Evolutionary conservation across 2,329 filamentous ascomycete genomes (phyloP).

Genomic region (Sporothrix protearum): DNA sequence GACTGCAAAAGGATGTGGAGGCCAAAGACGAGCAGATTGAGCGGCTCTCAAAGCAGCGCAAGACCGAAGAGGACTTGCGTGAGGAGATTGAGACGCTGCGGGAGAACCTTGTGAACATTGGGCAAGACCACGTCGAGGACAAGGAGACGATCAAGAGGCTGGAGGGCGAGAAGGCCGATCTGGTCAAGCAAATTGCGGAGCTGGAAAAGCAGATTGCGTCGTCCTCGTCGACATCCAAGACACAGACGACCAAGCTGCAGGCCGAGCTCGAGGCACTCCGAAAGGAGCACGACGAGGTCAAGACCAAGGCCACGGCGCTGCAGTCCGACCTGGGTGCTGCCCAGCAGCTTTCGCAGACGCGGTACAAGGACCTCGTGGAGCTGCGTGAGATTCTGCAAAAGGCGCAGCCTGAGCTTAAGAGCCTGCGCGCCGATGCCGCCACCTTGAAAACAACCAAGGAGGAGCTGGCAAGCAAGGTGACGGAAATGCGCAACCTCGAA

Average conservation of each 20-base stretch:
- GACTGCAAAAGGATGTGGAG: slow-evolving; percentile 52
- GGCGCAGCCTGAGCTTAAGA: slow-evolving; percentile 79
- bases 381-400: slow-evolving; percentile 77
- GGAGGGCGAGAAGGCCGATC: slow-evolving; percentile 61
- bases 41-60: slow-evolving; percentile 63
- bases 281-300: slow-evolving; percentile 63
- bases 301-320: slow-evolving; percentile 63
- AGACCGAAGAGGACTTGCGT: slow-evolving; percentile 71
- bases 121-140: slow-evolving; percentile 77
- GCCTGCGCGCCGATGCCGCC: slow-evolving; percentile 70
- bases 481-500: slow-evolving; percentile 72
- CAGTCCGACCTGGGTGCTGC: slow-evolving; percentile 83
- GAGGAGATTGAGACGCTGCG: slow-evolving; percentile 84
- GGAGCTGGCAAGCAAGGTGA: slow-evolving; percentile 58
- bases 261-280: slow-evolving; percentile 56
- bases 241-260: slow-evolving; percentile 52
- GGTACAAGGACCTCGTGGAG: slow-evolving; percentile 85
- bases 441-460: slow-evolving; percentile 71
- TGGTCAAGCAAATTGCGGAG: slow-evolving; percentile 62
- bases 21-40: slow-evolving; percentile 72
- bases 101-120: slow-evolving; percentile 74
- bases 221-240: slow-evolving; percentile 36
- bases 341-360: slow-evolving; percentile 77
- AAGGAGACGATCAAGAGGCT: slow-evolving; percentile 74
- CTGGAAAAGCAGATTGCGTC: slow-evolving; percentile 66